Evolutionary conservation across 345 rosid species (phyloP).

Genomic region (Eucalyptus erythrocorys): DNA sequence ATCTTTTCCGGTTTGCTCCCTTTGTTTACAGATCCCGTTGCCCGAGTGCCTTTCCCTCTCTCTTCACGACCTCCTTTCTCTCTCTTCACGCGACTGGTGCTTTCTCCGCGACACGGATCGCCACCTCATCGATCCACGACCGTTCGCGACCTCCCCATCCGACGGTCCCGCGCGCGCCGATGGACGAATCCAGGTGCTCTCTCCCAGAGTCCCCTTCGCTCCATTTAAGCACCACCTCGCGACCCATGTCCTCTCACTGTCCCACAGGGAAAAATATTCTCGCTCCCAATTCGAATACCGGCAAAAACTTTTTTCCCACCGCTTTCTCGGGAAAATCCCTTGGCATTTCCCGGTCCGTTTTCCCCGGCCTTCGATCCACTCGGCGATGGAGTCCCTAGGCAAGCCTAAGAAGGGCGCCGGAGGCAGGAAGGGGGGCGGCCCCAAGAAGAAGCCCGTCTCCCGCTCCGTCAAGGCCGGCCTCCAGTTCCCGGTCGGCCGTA

Average conservation of each 20-base stretch:
- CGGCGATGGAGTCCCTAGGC: conserved; percentile 7
- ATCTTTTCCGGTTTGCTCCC: background rate
- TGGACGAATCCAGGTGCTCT: background rate
- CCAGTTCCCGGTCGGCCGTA: conserved; percentile 26
- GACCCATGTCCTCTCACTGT: background rate
- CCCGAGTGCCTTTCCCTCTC: background rate
- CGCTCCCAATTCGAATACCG: background rate
- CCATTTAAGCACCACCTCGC: background rate
- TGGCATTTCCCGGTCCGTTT: background rate
- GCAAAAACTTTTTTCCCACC: background rate
- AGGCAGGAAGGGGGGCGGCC: conserved; percentile 27
- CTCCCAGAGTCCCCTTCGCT: background rate
- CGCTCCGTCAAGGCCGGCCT: conserved; percentile 25
- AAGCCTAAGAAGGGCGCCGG: conserved; percentile 29
- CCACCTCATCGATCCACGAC: background rate
- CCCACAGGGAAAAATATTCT: background rate
- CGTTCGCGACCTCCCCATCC: background rate
- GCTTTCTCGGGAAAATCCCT: background rate
- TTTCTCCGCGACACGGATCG: conserved; percentile 2
- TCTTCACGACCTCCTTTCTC: background rate
- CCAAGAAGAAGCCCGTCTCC: conserved; percentile 25
- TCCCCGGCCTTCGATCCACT: background rate
- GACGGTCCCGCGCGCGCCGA: background rate
- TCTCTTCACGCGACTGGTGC: background rate
- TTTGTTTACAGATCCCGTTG: background rate